These are phyloP conservation scores for Sordariomycetes sp. DNA, from an alignment of 2,329 filamentous ascomycete species.

Conservation along the genomic window DNA sequence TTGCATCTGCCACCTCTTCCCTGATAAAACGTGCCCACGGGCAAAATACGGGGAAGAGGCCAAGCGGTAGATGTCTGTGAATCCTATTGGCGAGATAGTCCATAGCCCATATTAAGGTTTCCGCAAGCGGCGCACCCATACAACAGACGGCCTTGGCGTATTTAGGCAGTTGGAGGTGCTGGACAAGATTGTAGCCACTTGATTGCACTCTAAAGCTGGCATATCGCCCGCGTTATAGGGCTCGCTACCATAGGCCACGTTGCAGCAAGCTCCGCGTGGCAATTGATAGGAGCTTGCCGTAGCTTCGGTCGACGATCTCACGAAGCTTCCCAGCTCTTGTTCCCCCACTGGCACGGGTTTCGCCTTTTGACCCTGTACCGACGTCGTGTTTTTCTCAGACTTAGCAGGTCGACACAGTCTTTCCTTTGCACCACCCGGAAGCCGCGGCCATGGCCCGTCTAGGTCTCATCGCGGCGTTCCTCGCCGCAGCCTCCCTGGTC, in stretches of 20 bases:
- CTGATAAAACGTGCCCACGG: neutral
- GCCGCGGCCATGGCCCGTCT: neutral
- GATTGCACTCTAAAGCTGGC: neutral
- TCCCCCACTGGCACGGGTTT: neutral
- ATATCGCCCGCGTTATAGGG: slow-evolving; percentile 1
- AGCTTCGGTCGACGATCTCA: neutral
- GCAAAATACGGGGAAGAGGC: too few relatives aligned
- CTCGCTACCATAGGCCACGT: slow-evolving; percentile 6
- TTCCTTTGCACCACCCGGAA: too few relatives aligned
- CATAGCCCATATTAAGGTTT: neutral
- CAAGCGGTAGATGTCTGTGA: too few relatives aligned
- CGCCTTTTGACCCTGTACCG: too few relatives aligned
- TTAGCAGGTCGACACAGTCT: too few relatives aligned
- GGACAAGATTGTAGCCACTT: neutral
- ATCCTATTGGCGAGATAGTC: too few relatives aligned
- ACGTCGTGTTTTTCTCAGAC: too few relatives aligned
- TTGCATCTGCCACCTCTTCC: neutral
- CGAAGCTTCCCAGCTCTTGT: neutral
- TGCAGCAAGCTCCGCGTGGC: neutral
- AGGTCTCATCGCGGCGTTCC: neutral
- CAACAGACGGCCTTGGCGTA: neutral
- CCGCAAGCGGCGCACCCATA: neutral
- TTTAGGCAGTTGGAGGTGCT: slow-evolving; percentile 4
- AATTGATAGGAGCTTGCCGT: neutral
- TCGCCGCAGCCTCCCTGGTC: neutral